Conservation (phyloP, 257 asterid species). For the Lithospermum erythrorhizon region DNA sequence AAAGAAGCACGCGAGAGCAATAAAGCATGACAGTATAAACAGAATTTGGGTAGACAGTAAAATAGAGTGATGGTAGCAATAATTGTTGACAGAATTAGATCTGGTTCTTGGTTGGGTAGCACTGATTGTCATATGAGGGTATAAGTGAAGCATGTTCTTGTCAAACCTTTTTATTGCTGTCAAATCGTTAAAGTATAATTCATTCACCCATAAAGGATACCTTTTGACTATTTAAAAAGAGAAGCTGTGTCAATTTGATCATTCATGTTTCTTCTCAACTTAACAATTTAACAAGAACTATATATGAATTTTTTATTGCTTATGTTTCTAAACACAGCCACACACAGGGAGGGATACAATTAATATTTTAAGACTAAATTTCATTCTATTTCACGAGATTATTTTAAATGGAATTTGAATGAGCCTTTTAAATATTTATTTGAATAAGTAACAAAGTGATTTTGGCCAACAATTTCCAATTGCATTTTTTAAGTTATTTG, state of each 20-base stretch:
- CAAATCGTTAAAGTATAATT: slow-evolving; percentile 2
- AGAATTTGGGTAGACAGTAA: neutral
- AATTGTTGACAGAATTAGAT: neutral
- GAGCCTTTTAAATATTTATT: no score
- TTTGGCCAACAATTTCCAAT: no score
- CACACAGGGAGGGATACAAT: no score
- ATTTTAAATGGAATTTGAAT: no score
- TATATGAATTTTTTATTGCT: no score
- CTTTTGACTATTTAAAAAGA: no score
- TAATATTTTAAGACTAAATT: no score
- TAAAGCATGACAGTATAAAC: neutral
- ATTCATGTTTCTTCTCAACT: neutral
- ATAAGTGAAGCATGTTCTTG: slow-evolving; percentile 3
- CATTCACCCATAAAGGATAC: neutral
- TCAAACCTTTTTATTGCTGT: slow-evolving; percentile 8
- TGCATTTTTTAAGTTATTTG: no score
- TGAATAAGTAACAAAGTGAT: no score
- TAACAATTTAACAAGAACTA: no score
- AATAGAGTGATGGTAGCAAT: neutral
- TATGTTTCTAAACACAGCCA: no score
- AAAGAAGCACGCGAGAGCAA: neutral
- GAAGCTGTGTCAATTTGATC: neutral
- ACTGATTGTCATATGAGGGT: slow-evolving; percentile 5
- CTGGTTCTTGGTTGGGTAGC: slow-evolving; percentile 4
- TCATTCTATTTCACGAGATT: no score